phyloP scores from a whole-genome alignment of 2,329 filamentous ascomycete species.

The Paraphaeosphaeria minitans region DNA sequence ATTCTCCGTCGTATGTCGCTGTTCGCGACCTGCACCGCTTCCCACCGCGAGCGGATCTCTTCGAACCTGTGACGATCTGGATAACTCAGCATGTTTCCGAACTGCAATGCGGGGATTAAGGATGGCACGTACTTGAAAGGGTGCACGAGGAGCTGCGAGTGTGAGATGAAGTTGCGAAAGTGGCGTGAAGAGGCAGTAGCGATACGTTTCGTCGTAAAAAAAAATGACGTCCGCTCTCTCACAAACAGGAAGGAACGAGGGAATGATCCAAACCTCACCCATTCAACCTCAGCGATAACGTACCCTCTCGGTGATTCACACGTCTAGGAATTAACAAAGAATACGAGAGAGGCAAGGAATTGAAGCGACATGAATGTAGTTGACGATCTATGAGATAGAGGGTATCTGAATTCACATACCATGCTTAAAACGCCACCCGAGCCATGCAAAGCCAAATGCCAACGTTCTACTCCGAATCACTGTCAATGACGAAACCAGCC shows the following conservation, averaged over 20 bases:
- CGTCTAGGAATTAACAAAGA: neutral
- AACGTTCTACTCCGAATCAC: constrained; percentile 47
- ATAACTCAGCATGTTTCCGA: constrained; percentile 40
- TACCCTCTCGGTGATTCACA: neutral
- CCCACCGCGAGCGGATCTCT: constrained; percentile 41
- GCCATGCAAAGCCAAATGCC: constrained; percentile 14
- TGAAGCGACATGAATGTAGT: neutral
- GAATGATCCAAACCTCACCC: neutral
- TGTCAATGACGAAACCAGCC: constrained; percentile 53
- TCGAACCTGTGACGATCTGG: constrained; percentile 40
- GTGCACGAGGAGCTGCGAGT: neutral
- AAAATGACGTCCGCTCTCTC: neutral
- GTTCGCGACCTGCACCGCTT: constrained; percentile 27
- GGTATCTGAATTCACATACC: constrained; percentile 29
- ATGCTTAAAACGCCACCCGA: constrained; percentile 25
- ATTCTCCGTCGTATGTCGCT: constrained; percentile 24
- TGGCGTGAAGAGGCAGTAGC: constrained; percentile 1
- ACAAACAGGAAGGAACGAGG: constrained; percentile 6
- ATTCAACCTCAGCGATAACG: neutral
- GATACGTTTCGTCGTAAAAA: constrained; percentile 1
- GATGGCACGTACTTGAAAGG: constrained; percentile 14
- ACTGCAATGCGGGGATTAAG: constrained; percentile 13
- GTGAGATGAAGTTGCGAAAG: neutral
- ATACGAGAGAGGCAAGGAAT: neutral
- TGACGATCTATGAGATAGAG: constrained; percentile 7